Evolutionary conservation across 495 filamentous ascomycete species (phyloP).

Genomic region (Tuber magnatum): DNA sequence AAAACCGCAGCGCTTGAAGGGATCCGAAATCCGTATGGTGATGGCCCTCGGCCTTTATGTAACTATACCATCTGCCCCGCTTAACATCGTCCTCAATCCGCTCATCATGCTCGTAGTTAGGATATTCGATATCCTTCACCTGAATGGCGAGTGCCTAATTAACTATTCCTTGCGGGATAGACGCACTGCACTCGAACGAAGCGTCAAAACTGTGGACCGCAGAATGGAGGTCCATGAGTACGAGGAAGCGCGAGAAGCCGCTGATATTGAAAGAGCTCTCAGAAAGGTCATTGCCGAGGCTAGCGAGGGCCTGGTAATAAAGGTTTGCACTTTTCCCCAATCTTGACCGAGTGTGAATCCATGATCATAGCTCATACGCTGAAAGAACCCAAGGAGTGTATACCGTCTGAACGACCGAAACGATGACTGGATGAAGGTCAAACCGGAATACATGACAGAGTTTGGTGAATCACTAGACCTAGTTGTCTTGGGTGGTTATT

Average conservation of each 20-base stretch:
- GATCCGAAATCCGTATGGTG: constrained; percentile 65
- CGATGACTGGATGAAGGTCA: constrained; percentile 98
- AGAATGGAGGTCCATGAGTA: constrained; percentile 80
- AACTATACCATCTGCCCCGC: constrained; percentile 17
- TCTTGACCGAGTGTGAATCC: neutral
- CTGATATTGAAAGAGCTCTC: constrained; percentile 68
- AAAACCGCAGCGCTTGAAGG: constrained; percentile 83
- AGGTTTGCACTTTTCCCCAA: constrained; percentile 41
- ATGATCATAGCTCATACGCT: neutral
- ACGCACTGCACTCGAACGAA: constrained; percentile 62
- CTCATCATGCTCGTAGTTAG: constrained; percentile 36
- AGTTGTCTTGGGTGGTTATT: constrained; percentile 86
- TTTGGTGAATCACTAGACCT: constrained; percentile 91
- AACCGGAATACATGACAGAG: constrained; percentile 97
- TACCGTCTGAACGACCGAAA: constrained; percentile 88
- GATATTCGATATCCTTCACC: constrained; percentile 83
- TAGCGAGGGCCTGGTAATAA: constrained; percentile 86
- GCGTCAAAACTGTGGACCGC: constrained; percentile 58
- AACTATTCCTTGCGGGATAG: constrained; percentile 77
- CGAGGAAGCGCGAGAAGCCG: constrained; percentile 55
- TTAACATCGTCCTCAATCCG: neutral
- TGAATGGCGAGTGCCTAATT: constrained; percentile 74
- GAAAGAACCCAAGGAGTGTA: constrained; percentile 66
- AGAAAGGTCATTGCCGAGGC: constrained; percentile 79
- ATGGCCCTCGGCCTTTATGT: constrained; percentile 71